Conservation (phyloP, 2,329 filamentous ascomycete genomes). For the Capronia americana region DNA sequence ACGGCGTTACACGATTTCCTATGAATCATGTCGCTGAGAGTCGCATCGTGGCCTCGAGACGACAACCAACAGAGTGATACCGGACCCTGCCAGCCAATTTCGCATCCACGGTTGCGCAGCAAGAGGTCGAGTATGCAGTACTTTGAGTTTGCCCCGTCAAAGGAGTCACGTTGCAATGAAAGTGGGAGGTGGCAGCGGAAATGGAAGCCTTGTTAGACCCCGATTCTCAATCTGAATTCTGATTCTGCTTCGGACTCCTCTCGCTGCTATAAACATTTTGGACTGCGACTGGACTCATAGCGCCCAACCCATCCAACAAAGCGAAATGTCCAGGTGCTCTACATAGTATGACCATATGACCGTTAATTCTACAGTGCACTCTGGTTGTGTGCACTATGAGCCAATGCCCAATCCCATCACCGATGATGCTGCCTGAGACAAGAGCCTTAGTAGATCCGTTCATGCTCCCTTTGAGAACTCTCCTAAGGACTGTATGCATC, state of each 20-base stretch:
- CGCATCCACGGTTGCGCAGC: not conserved
- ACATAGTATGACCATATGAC: not conserved
- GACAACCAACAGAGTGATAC: not conserved
- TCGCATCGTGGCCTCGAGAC: not conserved
- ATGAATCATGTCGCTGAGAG: not conserved
- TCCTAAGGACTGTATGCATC: not conserved
- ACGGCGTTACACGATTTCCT: not conserved
- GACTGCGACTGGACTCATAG: not conserved
- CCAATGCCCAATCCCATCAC: not conserved
- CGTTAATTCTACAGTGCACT: not conserved
- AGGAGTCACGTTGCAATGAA: not conserved
- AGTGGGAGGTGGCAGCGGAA: not conserved
- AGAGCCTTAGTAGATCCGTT: not conserved
- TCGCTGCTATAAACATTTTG: slow-evolving; percentile 2
- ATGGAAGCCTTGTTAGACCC: not conserved
- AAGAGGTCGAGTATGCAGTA: too few relatives aligned
- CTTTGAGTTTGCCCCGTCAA: not conserved
- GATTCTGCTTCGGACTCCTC: not conserved
- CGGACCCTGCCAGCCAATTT: not conserved
- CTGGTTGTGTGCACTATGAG: not conserved
- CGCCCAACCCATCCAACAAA: not conserved
- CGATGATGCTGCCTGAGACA: not conserved
- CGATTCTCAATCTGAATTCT: not conserved
- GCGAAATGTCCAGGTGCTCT: not conserved
- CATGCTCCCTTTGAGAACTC: not conserved